Conservation (phyloP, 345 rosid species). For the Laguncularia racemosa region DNA sequence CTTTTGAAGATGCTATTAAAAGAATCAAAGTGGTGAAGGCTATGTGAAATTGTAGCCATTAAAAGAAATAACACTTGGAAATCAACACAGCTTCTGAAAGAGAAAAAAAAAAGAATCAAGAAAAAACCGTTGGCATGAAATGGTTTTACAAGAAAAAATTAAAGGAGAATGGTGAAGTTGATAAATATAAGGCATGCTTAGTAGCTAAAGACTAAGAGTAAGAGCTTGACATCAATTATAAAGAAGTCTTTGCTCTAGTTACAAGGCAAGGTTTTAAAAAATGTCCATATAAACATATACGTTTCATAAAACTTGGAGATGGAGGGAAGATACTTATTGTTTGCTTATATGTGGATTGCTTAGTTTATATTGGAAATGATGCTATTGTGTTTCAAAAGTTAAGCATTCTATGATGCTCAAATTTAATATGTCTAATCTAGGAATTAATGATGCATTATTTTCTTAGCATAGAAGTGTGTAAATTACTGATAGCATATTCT, state of each 20-base stretch:
- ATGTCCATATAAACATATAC: conserved; percentile 1
- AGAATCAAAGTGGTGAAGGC: not conserved
- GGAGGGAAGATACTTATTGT: not conserved
- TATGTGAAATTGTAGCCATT: conserved; percentile 2
- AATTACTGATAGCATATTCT: not conserved
- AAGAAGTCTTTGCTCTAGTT: conserved; percentile 7
- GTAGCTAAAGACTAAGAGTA: not conserved
- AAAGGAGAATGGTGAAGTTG: not conserved
- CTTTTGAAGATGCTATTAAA: not conserved
- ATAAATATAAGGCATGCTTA: not conserved
- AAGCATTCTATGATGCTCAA: not conserved
- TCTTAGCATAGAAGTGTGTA: conserved; percentile 9
- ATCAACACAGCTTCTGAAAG: not conserved
- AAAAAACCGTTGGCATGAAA: not conserved
- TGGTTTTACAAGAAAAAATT: conserved; percentile 2
- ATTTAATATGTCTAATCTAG: conserved; percentile 9
- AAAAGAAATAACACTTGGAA: conserved; percentile 1
- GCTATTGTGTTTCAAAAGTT: not conserved
- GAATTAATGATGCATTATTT: not conserved
- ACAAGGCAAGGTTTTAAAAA: not conserved
- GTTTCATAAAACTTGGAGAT: not conserved
- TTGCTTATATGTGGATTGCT: conserved; percentile 7
- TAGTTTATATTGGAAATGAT: conserved; percentile 2
- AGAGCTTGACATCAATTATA: not conserved
- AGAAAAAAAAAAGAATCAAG: not conserved